Evolutionary conservation across 1,284 basidiomycete species (phyloP), one percentile per base, ranked within the genome.

Genomic region (Veloboletus limbatus): DNA sequence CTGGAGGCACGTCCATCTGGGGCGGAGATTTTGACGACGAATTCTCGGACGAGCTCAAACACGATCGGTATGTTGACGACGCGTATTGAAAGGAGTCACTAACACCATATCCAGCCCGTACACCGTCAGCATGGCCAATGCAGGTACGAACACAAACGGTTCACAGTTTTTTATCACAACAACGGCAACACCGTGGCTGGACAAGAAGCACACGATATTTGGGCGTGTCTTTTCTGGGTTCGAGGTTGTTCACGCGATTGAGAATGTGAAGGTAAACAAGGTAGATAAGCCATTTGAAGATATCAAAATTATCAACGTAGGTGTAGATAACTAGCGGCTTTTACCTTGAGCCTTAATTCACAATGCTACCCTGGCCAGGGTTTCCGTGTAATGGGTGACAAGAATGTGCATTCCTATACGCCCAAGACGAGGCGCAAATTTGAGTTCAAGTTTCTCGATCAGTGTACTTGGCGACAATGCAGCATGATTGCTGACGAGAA

Each of bases 141-240:
- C 92, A 3, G 96, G 97, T 1, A 86, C 92, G 1, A 76, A 76
- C 44, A 99, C 97, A 31, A 99, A 99, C 64, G 97, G 88, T 3
- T 91, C 88, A 4, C 96, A 99, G 67, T 99, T 99, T 76, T 99
- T 99, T 72, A 95, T 99, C 65, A 99, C 97, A 3, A 97, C 94
- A 3, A 94, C 88, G 2, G 88, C 95, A 10, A 92, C 92, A 6
- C 92, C 94, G 7, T 97, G 94, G 93, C 73, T 99, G 43, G 91
- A 96, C 68, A 95, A 92, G 64, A 99, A 99, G 63, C 93, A 98
- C 65, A 94, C 91, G 1, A 92, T 95, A 54, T 96, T 96, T 59
- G 92, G 92, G 8, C 82, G 92, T 11, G 86, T 91, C 17, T 77
- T 87, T 27, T 81, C 83, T 31, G 90, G 89, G 36, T 74, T 90